phyloP scores from a whole-genome alignment of 1,284 basidiomycete species.

The Agaricales sp. region DNA sequence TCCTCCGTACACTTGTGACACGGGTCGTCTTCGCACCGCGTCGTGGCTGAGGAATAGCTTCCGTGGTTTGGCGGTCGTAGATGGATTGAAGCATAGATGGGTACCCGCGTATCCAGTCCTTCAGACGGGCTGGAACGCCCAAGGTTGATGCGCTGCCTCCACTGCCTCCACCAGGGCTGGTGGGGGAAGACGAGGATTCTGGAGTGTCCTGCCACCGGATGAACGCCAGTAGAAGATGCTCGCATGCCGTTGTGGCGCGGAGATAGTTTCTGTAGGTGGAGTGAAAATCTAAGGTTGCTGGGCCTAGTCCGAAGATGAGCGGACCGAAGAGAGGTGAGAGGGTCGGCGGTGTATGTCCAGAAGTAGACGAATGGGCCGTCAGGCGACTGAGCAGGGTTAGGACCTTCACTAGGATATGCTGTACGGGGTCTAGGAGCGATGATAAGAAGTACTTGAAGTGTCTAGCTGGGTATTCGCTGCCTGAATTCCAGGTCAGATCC shows the following conservation, averaged over 20 bases:
- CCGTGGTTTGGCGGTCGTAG: constrained; percentile 21
- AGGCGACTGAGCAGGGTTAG: constrained; percentile 71
- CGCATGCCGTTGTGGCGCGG: constrained; percentile 72
- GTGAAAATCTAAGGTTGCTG: constrained; percentile 56
- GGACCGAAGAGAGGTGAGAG: constrained; percentile 85
- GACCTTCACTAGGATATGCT: constrained; percentile 52
- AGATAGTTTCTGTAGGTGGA: constrained; percentile 76
- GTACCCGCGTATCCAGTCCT: constrained; percentile 82
- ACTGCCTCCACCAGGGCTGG: constrained; percentile 21
- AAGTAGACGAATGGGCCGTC: constrained; percentile 68
- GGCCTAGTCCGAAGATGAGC: constrained; percentile 70
- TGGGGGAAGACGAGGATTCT: constrained; percentile 20
- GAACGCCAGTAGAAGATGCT: constrained; percentile 80
- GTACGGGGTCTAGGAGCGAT: constrained; percentile 42
- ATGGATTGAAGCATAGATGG: constrained; percentile 44
- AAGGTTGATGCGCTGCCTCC: constrained; percentile 42
- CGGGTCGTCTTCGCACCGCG: constrained; percentile 65
- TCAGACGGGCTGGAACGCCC: constrained; percentile 67
- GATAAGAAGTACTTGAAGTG: constrained; percentile 58
- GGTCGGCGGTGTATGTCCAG: constrained; percentile 77
- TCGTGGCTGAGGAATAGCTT: constrained; percentile 45
- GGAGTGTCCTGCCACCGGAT: constrained; percentile 70
- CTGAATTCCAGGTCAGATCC: constrained; percentile 24
- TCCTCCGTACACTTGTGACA: constrained; percentile 63
- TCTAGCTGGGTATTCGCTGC: constrained; percentile 52